Evolutionary conservation across 140 eudicot genomes (phyloP), one percentile per base, ranked within the genome.

Genomic region (Bidens hawaiensis): DNA sequence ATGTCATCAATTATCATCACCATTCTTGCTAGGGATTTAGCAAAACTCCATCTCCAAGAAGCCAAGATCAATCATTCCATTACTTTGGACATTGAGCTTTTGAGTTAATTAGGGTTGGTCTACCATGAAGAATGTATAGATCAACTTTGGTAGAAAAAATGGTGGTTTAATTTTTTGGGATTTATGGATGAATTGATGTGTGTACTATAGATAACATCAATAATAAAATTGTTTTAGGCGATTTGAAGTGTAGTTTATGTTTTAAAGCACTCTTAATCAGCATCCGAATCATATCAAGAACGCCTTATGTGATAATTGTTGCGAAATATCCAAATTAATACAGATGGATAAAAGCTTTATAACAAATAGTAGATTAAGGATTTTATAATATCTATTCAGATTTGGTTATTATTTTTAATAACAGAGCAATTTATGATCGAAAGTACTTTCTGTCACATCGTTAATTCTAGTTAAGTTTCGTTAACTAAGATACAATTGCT

Each of bases 51-150:
- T 56, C 64, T 60, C 62, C 74, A 66, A 58, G 64, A 74, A 66
- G 64, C 78, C 78, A 74, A 74, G 57, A 71, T 71, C 78, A 66
- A 59, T 66, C 69, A 74, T 66, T 66, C 74, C 21, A 0, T 58
- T 38, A 27, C 12, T 66, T 72, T 74, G 69, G 45, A 66, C 69
- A 19, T 58, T 74, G 74, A 58, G 78, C 74, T 58, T 28, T 74
- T 48, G 74, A 58, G 62, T 48, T 65, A 38, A 48, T 59, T 19
- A 59, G 50, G 48, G 68, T 41, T 65, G 70, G 65, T 68, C 74
- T n/a, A 69, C 67, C 66, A 28, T 56, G 28, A 31, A 71, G 62
- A 38, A 70, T 49, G 52, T 25, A 62, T 42, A 24, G 31, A 62
- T 71, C 69, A 38, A 62, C 38, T 25, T 40, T 19, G 48, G 47